Evolutionary conservation across 345 rosid genomes (phyloP).

Genomic region (Toxicodendron radicans): DNA sequence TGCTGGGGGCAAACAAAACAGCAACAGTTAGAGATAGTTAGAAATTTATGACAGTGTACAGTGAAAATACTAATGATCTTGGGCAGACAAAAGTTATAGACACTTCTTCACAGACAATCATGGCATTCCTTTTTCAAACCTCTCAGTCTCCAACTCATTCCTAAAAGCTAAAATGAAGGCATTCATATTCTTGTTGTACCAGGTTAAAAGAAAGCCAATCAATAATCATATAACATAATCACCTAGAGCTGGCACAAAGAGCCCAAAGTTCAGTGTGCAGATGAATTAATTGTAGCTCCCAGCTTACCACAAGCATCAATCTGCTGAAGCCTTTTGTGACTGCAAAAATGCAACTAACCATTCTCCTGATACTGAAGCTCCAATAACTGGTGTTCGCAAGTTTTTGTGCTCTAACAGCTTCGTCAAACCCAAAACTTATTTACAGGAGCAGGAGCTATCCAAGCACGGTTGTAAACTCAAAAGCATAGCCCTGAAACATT

Average conservation of each 20-base stretch:
- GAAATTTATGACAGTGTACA: no score
- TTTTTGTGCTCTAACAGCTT: constrained; percentile 43
- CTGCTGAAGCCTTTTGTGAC: constrained; percentile 69
- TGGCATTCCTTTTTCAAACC: not conserved
- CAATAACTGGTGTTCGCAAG: constrained; percentile 27
- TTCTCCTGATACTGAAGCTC: constrained; percentile 39
- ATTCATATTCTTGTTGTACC: not conserved
- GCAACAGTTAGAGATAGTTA: not conserved
- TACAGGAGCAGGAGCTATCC: constrained; percentile 63
- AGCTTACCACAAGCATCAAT: no score
- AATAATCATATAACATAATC: no score
- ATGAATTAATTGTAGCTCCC: no score
- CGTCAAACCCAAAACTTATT: constrained; percentile 52
- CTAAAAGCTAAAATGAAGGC: not conserved
- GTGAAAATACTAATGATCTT: not conserved
- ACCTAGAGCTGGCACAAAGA: no score
- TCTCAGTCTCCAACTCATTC: not conserved
- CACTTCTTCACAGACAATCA: not conserved
- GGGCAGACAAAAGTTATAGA: not conserved
- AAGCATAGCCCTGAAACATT: constrained; percentile 76
- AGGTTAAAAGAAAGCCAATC: no score
- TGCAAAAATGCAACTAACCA: constrained; percentile 82
- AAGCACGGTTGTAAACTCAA: constrained; percentile 51
- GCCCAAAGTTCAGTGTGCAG: no score
- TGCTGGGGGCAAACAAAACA: not conserved